These are phyloP conservation scores for Solanum bukasovii DNA, from an alignment of 257 asterid genomes.

Conservation along the genomic window DNA sequence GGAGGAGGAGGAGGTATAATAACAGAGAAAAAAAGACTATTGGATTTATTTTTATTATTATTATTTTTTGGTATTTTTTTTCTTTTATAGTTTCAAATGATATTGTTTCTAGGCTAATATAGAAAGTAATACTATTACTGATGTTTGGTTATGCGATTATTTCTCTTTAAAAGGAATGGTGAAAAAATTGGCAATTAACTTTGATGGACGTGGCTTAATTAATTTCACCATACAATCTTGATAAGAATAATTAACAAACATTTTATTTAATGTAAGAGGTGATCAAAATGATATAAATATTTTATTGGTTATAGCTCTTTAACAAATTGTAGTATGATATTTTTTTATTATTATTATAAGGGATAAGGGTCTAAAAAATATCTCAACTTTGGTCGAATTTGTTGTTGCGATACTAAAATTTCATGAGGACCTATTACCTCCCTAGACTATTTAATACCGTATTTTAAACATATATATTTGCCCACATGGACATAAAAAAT, in stretches of 20 bases:
- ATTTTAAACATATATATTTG: no score
- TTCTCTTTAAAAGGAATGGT: not conserved
- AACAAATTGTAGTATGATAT: not conserved
- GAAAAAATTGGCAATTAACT: not conserved
- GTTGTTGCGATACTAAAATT: no score
- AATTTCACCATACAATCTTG: not conserved
- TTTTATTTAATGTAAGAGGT: not conserved
- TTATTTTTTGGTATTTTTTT: not conserved
- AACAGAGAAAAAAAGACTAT: not conserved
- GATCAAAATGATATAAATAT: not conserved
- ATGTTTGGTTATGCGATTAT: not conserved
- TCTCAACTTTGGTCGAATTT: no score
- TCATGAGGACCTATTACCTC: no score
- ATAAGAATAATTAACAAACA: not conserved
- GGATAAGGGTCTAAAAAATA: no score
- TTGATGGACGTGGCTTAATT: not conserved
- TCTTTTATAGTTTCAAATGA: not conserved
- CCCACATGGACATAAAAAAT: no score
- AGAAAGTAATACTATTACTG: not conserved
- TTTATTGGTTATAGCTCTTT: not conserved
- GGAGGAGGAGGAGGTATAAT: slow-evolving; percentile 1
- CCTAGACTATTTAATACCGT: no score
- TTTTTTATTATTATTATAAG: not conserved
- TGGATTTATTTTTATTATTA: not conserved
- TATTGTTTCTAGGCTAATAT: not conserved